These are phyloP conservation scores for Fraxinus paxiana DNA, from an alignment of 305 asterid species.

Conservation along the genomic window DNA sequence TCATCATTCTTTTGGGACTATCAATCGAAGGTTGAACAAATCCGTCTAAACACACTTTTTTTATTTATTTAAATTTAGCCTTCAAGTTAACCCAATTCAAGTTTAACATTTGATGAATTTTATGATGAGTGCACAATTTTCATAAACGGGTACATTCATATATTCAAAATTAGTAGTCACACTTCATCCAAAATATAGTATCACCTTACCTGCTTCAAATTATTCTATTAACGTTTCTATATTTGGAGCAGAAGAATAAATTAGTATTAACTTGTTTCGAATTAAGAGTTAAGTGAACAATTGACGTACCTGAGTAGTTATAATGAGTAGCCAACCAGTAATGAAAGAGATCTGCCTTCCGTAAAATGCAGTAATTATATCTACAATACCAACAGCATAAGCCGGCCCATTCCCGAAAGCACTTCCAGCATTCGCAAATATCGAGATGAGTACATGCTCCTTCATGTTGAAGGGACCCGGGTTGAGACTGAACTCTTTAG, in stretches of 20 bases:
- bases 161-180: background rate
- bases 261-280: background rate
- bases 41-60: background rate
- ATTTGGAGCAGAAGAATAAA: background rate
- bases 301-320: slow-evolving; percentile 43
- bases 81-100: background rate
- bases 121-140: background rate
- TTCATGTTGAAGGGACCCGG: slow-evolving; percentile 66
- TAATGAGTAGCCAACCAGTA: slow-evolving; percentile 48
- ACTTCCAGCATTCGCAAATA: slow-evolving; percentile 46
- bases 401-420: slow-evolving; percentile 50
- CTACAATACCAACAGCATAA: slow-evolving; percentile 41
- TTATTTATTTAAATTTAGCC: background rate
- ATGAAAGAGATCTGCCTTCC: slow-evolving; percentile 34
- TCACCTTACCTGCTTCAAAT: background rate
- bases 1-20: background rate
- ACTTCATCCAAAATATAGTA: background rate
- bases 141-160: background rate
- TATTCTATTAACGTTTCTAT: background rate
- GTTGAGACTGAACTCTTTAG: slow-evolving; percentile 37
- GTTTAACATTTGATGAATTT: background rate
- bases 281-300: background rate
- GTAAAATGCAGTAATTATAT: slow-evolving; percentile 38
- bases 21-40: background rate
- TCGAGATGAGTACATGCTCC: slow-evolving; percentile 63